Conservation (phyloP, 352 stramenopile genomes). For the Globisporangium acanthophoron region DNA sequence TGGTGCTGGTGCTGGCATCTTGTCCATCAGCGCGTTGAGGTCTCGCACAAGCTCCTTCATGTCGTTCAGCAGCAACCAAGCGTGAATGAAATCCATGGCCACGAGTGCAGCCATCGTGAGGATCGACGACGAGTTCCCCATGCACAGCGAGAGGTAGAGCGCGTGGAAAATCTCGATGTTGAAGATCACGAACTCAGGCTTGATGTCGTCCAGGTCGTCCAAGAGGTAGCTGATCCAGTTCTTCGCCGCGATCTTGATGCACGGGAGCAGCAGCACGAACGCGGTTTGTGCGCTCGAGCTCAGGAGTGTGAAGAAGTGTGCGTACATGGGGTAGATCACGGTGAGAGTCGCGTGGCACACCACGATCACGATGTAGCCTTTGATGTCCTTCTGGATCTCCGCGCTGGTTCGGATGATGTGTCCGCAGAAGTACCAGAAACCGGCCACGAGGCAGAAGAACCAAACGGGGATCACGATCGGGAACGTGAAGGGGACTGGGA, state of each 20-base stretch:
- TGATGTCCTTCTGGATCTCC: slow-evolving; percentile 3
- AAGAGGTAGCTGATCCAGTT: neutral
- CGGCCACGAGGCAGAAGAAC: slow-evolving; percentile 5
- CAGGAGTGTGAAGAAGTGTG: slow-evolving; percentile 20
- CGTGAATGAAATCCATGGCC: slow-evolving; percentile 17
- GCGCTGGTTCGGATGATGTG: slow-evolving; percentile 8
- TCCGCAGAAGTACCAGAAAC: slow-evolving; percentile 3
- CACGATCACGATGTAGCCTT: neutral
- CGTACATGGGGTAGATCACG: slow-evolving; percentile 25
- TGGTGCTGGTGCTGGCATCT: neutral
- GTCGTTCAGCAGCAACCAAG: neutral
- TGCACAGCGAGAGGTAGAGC: slow-evolving; percentile 34
- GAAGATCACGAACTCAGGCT: slow-evolving; percentile 43
- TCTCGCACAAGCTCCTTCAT: neutral
- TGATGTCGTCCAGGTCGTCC: slow-evolving; percentile 15
- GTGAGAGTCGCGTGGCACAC: slow-evolving; percentile 5
- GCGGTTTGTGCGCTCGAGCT: slow-evolving; percentile 2
- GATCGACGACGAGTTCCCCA: slow-evolving; percentile 24
- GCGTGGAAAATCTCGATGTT: slow-evolving; percentile 51
- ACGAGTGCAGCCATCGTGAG: slow-evolving; percentile 22
- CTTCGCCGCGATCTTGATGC: slow-evolving; percentile 20
- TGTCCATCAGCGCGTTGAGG: neutral
- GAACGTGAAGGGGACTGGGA: slow-evolving; percentile 29
- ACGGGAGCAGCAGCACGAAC: slow-evolving; percentile 21
- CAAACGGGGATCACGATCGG: slow-evolving; percentile 11